Conservation (phyloP, 192 early-diverging fungal genomes). For the Podila verticillata region DNA sequence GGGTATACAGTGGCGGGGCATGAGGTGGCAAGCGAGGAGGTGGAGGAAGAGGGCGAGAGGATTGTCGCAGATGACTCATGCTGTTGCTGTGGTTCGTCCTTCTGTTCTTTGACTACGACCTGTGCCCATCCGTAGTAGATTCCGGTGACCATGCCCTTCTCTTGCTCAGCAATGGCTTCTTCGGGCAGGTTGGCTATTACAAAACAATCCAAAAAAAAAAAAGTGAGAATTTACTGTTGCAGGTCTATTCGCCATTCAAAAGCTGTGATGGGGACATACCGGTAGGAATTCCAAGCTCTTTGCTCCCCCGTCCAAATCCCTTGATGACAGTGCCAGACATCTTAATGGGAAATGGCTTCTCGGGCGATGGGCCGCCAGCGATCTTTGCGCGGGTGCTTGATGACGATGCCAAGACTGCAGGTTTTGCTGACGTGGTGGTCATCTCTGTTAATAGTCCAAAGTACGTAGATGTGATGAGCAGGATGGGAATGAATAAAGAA, state of each 20-base stretch:
- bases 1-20: conserved; percentile 69
- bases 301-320: conserved; percentile 96
- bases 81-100: background rate
- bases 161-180: conserved; percentile 70
- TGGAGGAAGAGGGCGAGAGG: background rate
- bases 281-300: conserved; percentile 97
- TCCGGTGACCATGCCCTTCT: conserved; percentile 77
- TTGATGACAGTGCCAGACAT: conserved; percentile 84
- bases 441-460: conserved; percentile 5
- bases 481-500: background rate
- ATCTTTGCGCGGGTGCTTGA: conserved; percentile 62
- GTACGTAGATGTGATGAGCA: background rate
- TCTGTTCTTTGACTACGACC: conserved; percentile 58
- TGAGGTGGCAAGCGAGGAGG: conserved; percentile 29
- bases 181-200: conserved; percentile 89
- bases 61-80: background rate
- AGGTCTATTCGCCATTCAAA: too few relatives aligned
- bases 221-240: background rate
- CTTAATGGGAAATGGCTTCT: conserved; percentile 79
- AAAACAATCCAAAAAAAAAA: background rate
- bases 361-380: conserved; percentile 67
- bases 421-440: conserved; percentile 9
- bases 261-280: conserved; percentile 57
- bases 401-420: background rate
- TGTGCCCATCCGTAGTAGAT: conserved; percentile 97